These are phyloP conservation scores for Geoglossum glabrum DNA, from an alignment of 495 filamentous ascomycete species.

Conservation along the genomic window DNA sequence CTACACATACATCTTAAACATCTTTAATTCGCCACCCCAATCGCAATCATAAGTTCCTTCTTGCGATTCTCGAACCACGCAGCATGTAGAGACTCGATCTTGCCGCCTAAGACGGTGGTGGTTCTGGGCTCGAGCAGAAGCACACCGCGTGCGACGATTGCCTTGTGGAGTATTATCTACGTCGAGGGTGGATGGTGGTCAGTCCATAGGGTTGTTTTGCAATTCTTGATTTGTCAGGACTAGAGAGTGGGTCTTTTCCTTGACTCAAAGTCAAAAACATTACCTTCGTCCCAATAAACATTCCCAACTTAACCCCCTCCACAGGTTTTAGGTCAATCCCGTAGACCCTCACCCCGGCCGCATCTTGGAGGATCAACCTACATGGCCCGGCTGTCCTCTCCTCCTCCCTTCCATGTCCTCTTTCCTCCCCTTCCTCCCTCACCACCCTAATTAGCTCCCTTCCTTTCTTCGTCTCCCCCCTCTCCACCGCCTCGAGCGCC, in stretches of 20 bases:
- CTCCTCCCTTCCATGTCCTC: not conserved
- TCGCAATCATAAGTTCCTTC: slow-evolving; percentile 38
- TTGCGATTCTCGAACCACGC: slow-evolving; percentile 58
- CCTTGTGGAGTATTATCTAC: slow-evolving; percentile 59
- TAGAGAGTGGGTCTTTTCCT: too few species aligned
- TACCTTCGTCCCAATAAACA: too few species aligned
- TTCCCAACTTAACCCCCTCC: not conserved
- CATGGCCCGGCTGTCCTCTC: not conserved
- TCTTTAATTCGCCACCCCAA: slow-evolving; percentile 13
- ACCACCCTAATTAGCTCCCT: slow-evolving; percentile 5
- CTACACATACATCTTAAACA: not conserved
- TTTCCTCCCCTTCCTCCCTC: slow-evolving; percentile 3
- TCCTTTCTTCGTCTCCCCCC: slow-evolving; percentile 22
- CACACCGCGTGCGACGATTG: slow-evolving; percentile 52
- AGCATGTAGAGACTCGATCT: slow-evolving; percentile 62
- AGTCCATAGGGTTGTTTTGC: too few species aligned
- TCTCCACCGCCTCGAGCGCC: slow-evolving; percentile 23
- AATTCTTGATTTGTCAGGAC: not conserved
- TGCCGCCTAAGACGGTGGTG: slow-evolving; percentile 57
- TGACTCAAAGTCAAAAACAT: too few species aligned
- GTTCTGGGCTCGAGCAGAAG: slow-evolving; percentile 48
- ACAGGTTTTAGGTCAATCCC: not conserved
- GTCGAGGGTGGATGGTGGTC: too few species aligned
- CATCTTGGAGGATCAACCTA: not conserved
- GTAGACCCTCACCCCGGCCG: not conserved